Base-by-base conservation (phyloP, 352 stramenopile species). In the Phytophthora citrophthora region DNA sequence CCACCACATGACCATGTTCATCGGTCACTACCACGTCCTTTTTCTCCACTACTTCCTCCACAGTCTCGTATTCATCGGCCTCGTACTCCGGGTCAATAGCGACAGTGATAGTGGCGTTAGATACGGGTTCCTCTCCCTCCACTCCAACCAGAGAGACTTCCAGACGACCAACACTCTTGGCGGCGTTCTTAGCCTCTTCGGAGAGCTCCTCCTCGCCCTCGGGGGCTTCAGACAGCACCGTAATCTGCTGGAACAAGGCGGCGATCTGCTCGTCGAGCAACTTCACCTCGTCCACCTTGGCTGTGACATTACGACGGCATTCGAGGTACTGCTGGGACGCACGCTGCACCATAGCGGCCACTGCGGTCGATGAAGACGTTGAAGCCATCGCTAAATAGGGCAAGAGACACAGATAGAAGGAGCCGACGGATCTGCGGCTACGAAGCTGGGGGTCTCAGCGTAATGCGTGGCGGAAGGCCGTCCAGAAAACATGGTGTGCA, bases 311-410 rank as follows among this genome's bases (percentile, higher is more conserved):
- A 54, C 87, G 87, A 49, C 86, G 85, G 65, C 87, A 92, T 56
- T 89, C 76, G 51, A 95, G 70, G 68, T 95, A 95, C 60, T 94
- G 76, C 67, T 92, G 81, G 40, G 85, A 94, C 43, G 82, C 77
- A 44, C 89, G 82, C 67, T 95, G 81, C 59, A 90, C 72, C 68
- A 90, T 79, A 63, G 77, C 74, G n/a, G 81, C 73, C 54, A 85
- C 81, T 54, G 68, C 64, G 45, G 77, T 57, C 40, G 76, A 83
- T 11, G 81, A 82, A 38, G 73, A 72, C 29, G 71, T 68, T 13
- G 77, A 80, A 54, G 80, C 76, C 81, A 90, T 90, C 16, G 46
- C 20, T 38, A 18, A 41, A 10, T 8, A 34, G 26, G 23, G 34
- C 15, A 40, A 49, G 44, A 38, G 40, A 43, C 23, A 45, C 38